Base-by-base conservation (phyloP, 1,284 basidiomycete species). In the Tylopilus orsonianus region DNA sequence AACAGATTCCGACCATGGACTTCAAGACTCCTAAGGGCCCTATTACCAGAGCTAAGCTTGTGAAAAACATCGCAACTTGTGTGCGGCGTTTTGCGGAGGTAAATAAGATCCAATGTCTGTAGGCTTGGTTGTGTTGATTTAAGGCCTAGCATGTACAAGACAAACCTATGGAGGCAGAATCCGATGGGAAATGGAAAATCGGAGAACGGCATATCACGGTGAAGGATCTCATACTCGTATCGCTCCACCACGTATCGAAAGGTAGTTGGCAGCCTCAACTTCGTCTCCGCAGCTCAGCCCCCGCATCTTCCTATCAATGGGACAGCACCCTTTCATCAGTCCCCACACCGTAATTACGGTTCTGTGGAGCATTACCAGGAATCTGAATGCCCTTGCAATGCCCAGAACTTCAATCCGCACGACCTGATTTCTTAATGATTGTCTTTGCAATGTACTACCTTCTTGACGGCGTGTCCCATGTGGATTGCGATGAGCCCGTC, bases 231-330 rank as follows among this genome's bases (percentile, higher is more conserved):
- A 68, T 83, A 39, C 75, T 89, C 38, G 81, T 89, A 54, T 84
- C 83, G 55, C 77, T 90, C 42, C 85, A 89, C 66, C 86, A 89
- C 52, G 85, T 89, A 42, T 86, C 84, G 9, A 80, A 85, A 68
- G 87, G 86, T 13, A 83, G 79, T 50, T 89, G 86, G 86, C 86
- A 89, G 55, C 85, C 85, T 30, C 85, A 88, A 48, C 67, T 89
- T 40, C 77, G 84, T 56, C 71, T 89, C 14, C 59, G 64, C 26
- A 33, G 5, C n/a, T 22, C 52, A 19, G 36, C 33, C 10, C 3
- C 38, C 4, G 2, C 24, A 2, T 5, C 39, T 42, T 26, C 58
- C 27, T 38, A 41, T 29, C 43, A 43, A 8, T 44, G 41, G 40
- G 33, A 44, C 16, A 40, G 44, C 4, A 39, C 48, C 37, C 27